Evolutionary conservation across 179 eudicot species (phyloP).

Genomic region (Corrigiola litoralis): DNA sequence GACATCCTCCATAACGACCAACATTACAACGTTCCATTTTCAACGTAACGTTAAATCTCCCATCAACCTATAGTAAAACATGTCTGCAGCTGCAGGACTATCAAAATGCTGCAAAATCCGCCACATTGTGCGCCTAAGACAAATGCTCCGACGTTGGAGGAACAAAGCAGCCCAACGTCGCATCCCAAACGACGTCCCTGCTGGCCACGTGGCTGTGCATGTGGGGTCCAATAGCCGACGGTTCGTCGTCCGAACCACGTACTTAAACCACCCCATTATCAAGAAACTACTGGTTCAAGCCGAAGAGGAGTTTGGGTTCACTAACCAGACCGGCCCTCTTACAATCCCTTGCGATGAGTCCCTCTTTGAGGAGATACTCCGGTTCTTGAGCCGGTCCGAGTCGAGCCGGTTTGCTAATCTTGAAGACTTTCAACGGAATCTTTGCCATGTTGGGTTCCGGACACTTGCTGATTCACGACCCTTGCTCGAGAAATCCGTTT

Average conservation of each 20-base stretch:
- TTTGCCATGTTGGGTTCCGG: slow-evolving; percentile 42
- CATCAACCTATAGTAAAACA: slow-evolving; percentile 18
- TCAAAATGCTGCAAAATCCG: slow-evolving; percentile 71
- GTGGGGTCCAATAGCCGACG: slow-evolving; percentile 51
- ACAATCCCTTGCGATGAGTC: slow-evolving; percentile 76
- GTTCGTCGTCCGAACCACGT: slow-evolving; percentile 57
- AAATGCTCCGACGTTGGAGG: slow-evolving; percentile 68
- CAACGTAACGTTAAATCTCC: neutral
- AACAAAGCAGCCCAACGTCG: slow-evolving; percentile 47
- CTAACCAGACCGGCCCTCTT: slow-evolving; percentile 52
- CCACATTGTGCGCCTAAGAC: slow-evolving; percentile 74
- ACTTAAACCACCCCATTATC: slow-evolving; percentile 76
- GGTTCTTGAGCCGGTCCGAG: slow-evolving; percentile 48
- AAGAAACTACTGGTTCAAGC: slow-evolving; percentile 52
- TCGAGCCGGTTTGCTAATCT: slow-evolving; percentile 38
- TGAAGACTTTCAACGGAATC: slow-evolving; percentile 51
- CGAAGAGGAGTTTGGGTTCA: slow-evolving; percentile 72
- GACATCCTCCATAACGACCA: neutral
- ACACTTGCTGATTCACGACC: slow-evolving; percentile 52
- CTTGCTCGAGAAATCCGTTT: slow-evolving; percentile 45
- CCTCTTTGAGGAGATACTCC: slow-evolving; percentile 61
- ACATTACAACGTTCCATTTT: neutral
- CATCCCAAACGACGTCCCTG: slow-evolving; percentile 63
- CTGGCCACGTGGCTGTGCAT: slow-evolving; percentile 70
- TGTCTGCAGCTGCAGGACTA: slow-evolving; percentile 27